These are phyloP conservation scores for Vicia villosa DNA, from an alignment of 306 rosid species.

Conservation along the genomic window DNA sequence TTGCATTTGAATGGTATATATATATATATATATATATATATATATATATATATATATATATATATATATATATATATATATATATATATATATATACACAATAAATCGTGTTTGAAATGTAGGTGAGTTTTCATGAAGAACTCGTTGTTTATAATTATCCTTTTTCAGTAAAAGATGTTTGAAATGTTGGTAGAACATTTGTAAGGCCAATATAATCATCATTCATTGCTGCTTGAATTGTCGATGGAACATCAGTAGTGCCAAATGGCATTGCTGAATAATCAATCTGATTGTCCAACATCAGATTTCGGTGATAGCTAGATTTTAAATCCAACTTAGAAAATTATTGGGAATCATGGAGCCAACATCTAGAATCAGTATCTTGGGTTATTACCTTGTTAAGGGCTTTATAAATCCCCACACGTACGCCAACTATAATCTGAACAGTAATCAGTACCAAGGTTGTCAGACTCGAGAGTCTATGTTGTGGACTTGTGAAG, in stretches of 20 bases:
- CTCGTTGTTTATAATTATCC: neutral
- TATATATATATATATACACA: no score
- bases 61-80: no score
- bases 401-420: neutral
- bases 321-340: neutral
- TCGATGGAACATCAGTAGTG: neutral
- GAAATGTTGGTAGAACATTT: neutral
- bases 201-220: neutral
- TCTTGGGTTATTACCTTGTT: neutral
- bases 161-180: neutral
- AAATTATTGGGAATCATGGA: neutral
- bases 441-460: neutral
- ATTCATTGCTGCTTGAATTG: neutral
- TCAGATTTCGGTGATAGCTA: neutral
- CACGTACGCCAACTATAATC: neutral
- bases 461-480: no score
- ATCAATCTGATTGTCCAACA: neutral
- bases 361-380: neutral
- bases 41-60: no score
- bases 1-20: neutral
- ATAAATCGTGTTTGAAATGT: neutral
- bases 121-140: neutral
- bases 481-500: no score
- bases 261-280: neutral
- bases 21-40: no score